phyloP scores from a whole-genome alignment of 805 yeast genomes.

The Middelhovenomyces tepae region DNA sequence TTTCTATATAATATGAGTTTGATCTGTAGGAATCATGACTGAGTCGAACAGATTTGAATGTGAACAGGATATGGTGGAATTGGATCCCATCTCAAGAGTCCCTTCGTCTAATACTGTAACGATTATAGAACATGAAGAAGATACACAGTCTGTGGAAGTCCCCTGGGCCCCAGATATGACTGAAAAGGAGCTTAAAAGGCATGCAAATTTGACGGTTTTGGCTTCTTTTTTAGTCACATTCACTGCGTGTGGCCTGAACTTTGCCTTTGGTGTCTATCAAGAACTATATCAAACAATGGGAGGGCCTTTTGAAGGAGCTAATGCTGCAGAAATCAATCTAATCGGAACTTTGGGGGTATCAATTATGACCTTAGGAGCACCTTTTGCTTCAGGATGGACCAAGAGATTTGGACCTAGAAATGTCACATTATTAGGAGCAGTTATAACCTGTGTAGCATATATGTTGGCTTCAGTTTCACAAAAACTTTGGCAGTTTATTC shows the following conservation, averaged over 20 bases:
- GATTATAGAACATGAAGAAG: neutral
- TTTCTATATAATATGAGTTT: no score
- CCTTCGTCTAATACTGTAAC: no score
- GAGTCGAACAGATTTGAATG: no score
- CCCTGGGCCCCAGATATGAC: no score
- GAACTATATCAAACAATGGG: conserved; percentile 11
- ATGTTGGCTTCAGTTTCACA: conserved; percentile 10
- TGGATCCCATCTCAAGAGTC: no score
- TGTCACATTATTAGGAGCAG: conserved; percentile 10
- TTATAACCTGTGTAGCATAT: conserved; percentile 10
- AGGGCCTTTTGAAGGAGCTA: conserved; percentile 12
- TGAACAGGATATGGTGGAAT: no score
- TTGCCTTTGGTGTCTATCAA: conserved; percentile 19
- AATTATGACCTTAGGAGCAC: conserved; percentile 11
- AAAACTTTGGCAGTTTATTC: conserved; percentile 13
- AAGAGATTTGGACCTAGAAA: conserved; percentile 3
- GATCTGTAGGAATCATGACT: no score
- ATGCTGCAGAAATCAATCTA: conserved; percentile 10
- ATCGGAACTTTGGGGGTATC: conserved; percentile 18
- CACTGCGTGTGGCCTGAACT: conserved; percentile 15
- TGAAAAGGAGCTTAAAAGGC: no score
- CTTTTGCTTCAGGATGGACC: conserved; percentile 4
- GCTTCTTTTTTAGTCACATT: conserved; percentile 6
- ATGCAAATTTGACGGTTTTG: conserved; percentile 10
- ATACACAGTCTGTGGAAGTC: neutral